These are phyloP conservation scores for Aspergillus texensis DNA, from an alignment of 2,329 filamentous ascomycete species.

Conservation along the genomic window DNA sequence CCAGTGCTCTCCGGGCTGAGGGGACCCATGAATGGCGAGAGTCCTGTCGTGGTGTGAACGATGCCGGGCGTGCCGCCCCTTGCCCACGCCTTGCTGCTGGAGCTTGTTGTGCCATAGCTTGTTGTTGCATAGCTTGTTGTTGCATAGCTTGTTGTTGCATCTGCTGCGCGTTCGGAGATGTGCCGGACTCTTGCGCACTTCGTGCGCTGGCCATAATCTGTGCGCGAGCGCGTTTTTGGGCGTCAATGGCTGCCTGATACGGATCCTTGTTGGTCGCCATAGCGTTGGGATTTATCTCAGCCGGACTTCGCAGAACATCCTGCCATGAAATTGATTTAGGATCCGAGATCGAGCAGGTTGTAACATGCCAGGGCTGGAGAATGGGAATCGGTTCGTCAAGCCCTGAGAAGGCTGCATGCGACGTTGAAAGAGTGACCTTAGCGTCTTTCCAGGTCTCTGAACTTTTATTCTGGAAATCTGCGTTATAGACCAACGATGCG, in stretches of 20 bases:
- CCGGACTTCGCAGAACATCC: slow-evolving; percentile 12
- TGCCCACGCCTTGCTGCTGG: background rate
- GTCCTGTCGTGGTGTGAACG: background rate
- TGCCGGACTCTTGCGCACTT: background rate
- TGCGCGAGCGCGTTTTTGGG: background rate
- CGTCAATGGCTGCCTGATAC: background rate
- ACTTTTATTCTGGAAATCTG: slow-evolving; percentile 63
- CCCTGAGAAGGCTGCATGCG: slow-evolving; percentile 61
- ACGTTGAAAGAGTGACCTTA: slow-evolving; percentile 64
- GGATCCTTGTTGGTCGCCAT: background rate
- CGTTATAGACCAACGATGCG: slow-evolving; percentile 62
- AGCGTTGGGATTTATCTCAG: background rate
- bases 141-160: background rate
- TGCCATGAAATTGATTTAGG: slow-evolving; percentile 19
- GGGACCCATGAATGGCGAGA: background rate
- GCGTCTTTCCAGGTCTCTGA: slow-evolving; percentile 66
- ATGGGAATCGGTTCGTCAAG: slow-evolving; percentile 59
- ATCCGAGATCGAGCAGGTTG: slow-evolving; percentile 23
- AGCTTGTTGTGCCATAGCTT: background rate
- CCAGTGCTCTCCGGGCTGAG: background rate
- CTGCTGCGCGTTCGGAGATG: background rate
- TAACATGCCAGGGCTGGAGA: slow-evolving; percentile 61
- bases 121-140: background rate
- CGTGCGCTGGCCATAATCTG: background rate
- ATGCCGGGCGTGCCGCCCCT: too few species aligned